Evolutionary conservation across 108 stramenopile genomes (phyloP).

Genomic region (Ochromonas danica): DNA sequence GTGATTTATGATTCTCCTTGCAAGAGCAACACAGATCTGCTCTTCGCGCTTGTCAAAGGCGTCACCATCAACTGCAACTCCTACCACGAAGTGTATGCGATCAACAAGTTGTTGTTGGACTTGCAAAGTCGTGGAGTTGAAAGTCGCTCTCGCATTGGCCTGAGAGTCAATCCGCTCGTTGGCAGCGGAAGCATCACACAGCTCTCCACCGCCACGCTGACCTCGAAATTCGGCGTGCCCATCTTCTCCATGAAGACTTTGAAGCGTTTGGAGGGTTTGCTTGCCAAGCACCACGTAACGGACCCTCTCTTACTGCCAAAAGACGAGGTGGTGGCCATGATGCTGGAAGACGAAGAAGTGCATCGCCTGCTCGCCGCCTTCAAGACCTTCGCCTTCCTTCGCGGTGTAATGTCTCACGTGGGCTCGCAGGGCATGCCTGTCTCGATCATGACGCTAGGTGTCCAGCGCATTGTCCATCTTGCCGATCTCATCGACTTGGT

Average conservation of each 20-base stretch:
- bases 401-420: conserved; percentile 48
- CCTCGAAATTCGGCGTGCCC: conserved; percentile 53
- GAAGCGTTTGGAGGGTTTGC: not conserved
- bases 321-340: too few species aligned
- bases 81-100: conserved; percentile 47
- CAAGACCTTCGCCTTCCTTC: conserved; percentile 44
- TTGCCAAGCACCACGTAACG: too few species aligned
- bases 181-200: conserved; percentile 45
- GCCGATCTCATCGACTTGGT: conserved; percentile 44
- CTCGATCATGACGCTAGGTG: not conserved
- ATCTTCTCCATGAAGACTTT: not conserved
- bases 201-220: conserved; percentile 44
- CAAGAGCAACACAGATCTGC: conserved; percentile 46
- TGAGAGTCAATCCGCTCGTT: conserved; percentile 50
- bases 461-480: conserved; percentile 37
- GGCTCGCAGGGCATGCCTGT: conserved; percentile 48
- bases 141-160: conserved; percentile 34
- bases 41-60: conserved; percentile 39
- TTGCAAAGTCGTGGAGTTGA: not conserved
- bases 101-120: conserved; percentile 24
- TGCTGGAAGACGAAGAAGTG: conserved; percentile 35
- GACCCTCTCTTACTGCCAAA: too few species aligned
- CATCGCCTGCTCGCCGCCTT: conserved; percentile 32
- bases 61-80: conserved; percentile 47
- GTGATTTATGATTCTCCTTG: conserved; percentile 51